Evolutionary conservation across 768 basidiomycete species (phyloP).

Genomic region (Lentinula edodes): DNA sequence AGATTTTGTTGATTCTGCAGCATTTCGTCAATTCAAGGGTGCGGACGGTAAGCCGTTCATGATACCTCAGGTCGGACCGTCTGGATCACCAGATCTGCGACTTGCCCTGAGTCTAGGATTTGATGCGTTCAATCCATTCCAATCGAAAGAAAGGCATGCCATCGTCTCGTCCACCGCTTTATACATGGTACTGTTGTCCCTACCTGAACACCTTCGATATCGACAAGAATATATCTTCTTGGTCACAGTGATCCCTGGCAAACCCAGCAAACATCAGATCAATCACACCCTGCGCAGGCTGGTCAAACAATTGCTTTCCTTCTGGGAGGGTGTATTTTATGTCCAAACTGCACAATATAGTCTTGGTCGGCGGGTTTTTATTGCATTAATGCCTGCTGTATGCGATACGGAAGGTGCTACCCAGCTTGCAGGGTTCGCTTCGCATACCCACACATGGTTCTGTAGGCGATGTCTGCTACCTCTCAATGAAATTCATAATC

Average conservation of each 20-base stretch:
- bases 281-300: not conserved
- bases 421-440: not conserved
- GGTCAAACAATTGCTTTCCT: not conserved
- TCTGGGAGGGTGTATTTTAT: no score
- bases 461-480: not conserved
- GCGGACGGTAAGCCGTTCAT: no score
- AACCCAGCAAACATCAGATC: not conserved
- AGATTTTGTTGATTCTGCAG: no score
- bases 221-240: not conserved
- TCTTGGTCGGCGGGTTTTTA: not conserved
- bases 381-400: not conserved
- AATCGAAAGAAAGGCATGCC: no score
- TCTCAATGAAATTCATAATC: not conserved
- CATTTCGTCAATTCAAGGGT: no score
- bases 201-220: not conserved
- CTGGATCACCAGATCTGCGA: no score
- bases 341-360: not conserved
- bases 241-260: no score
- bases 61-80: no score
- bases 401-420: not conserved
- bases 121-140: no score
- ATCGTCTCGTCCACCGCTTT: no score
- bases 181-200: not conserved
- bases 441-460: not conserved
- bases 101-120: no score